Base-by-base conservation (phyloP, 2,329 filamentous ascomycete genomes). In the Neonectria hederae region DNA sequence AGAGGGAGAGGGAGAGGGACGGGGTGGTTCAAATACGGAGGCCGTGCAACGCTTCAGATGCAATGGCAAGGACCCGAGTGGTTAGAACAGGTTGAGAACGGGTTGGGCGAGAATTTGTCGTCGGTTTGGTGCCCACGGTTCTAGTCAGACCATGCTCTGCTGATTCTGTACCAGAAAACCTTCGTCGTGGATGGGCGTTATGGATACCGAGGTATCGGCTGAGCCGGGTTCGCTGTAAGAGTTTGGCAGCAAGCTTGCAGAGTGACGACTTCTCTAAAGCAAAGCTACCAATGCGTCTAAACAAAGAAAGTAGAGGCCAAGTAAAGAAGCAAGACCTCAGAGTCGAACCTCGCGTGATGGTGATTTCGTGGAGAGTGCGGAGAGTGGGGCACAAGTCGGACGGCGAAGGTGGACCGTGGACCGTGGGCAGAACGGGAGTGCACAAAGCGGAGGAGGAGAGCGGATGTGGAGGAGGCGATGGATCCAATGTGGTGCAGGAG, bases 321-420 rank as follows among this genome's bases (percentile, higher is more conserved):
- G 22, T 3, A 26, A 35, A 35, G 48, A 49, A 68, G 35, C 38
- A 38, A 43, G 32, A 58, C 59, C 48, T 53, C 66, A 43, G 49
- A 48, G 46, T 35, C 48, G 40, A 45, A 43, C 28, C 68, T 70
- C 63, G 68, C 63, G 68, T 71, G 68, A 48, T 48, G 45, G 6
- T 28, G 45, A 70, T 69, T 53, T 35, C 30, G 35, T 69, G 46
- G 24, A 58, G 67, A 55, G 67, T 54, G 42, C 55, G 51, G 70
- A 70, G 66, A 70, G 66, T 71, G 68, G 68, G 54, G 68, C 59
- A 32, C 54, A 59, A 49, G 62, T 67, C 58, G 45, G 22, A 48
- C 22, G 51, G 62, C 54, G 40, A 40, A 68, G 63, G 63, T 52
- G 65, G 35, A 38, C 35, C 35, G 35, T 38, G 35, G 14, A 17